phyloP scores from a whole-genome alignment of 345 rosid species.

The Eucalyptus pauciflora region DNA sequence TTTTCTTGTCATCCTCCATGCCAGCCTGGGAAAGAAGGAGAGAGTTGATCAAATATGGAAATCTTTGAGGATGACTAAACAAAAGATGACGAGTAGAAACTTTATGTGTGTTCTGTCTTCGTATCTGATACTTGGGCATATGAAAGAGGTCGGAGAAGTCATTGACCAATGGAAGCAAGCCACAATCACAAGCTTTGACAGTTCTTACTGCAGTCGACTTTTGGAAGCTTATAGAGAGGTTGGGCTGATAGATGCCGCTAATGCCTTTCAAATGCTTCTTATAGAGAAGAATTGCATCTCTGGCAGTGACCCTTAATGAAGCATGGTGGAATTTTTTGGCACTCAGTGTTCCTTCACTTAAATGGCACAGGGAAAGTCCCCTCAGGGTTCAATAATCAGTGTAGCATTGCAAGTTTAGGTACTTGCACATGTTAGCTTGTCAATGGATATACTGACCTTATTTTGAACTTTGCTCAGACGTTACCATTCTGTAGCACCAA shows the following conservation, averaged over 20 bases:
- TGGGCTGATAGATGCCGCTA: slow-evolving; percentile 42
- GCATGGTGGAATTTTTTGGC: neutral
- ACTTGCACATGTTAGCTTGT: neutral
- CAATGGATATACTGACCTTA: neutral
- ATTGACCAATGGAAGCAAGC: slow-evolving; percentile 80
- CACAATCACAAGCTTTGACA: slow-evolving; percentile 42
- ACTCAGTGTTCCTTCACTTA: neutral
- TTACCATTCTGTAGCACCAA: neutral
- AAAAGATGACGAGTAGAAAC: slow-evolving; percentile 80
- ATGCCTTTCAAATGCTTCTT: slow-evolving; percentile 34
- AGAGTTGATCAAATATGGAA: slow-evolving; percentile 85
- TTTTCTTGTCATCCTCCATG: slow-evolving; percentile 68
- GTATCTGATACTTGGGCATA: slow-evolving; percentile 58
- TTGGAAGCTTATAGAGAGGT: slow-evolving; percentile 32
- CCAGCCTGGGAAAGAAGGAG: slow-evolving; percentile 66
- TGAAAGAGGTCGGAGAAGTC: slow-evolving; percentile 62
- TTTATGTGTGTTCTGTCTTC: slow-evolving; percentile 66
- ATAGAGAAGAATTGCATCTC: slow-evolving; percentile 23
- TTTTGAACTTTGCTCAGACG: neutral
- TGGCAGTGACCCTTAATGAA: neutral
- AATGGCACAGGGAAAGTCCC: neutral
- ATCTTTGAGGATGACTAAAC: slow-evolving; percentile 72
- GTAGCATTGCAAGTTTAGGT: neutral
- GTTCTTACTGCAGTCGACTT: slow-evolving; percentile 43
- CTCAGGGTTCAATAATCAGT: neutral